phyloP scores from a whole-genome alignment of 2,329 filamentous ascomycete genomes.

The Aureobasidium sp. region DNA sequence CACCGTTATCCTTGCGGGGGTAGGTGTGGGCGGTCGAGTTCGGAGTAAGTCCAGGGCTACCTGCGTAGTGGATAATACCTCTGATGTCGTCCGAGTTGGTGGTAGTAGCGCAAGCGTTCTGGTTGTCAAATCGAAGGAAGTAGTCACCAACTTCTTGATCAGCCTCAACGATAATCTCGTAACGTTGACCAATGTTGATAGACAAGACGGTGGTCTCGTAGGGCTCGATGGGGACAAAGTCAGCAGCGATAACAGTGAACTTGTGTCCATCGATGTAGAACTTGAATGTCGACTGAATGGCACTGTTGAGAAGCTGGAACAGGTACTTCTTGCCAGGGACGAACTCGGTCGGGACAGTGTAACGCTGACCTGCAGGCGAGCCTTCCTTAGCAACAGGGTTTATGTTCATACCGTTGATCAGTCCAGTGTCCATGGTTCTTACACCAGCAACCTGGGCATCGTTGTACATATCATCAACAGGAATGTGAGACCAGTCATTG shows the following conservation, averaged over 20 bases:
- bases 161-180: slow-evolving; percentile 35
- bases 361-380: slow-evolving; percentile 32
- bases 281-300: slow-evolving; percentile 46
- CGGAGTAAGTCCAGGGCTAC: slow-evolving; percentile 29
- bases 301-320: slow-evolving; percentile 36
- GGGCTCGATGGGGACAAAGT: slow-evolving; percentile 41
- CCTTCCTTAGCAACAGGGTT: slow-evolving; percentile 31
- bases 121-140: slow-evolving; percentile 41
- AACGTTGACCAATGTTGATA: slow-evolving; percentile 41
- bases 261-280: slow-evolving; percentile 48
- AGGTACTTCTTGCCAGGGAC: slow-evolving; percentile 32
- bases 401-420: slow-evolving; percentile 51
- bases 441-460: slow-evolving; percentile 32
- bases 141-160: slow-evolving; percentile 32
- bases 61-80: slow-evolving; percentile 41
- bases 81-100: slow-evolving; percentile 35
- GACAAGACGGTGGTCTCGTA: slow-evolving; percentile 41
- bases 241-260: slow-evolving; percentile 42
- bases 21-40: slow-evolving; percentile 36
- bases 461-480: slow-evolving; percentile 41
- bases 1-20: slow-evolving; percentile 27
- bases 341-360: slow-evolving; percentile 30
- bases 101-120: slow-evolving; percentile 42
- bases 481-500: slow-evolving; percentile 41
- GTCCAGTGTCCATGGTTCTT: slow-evolving; percentile 43